Base-by-base conservation (phyloP, 495 filamentous ascomycete species). In the Margaritispora aquatica region DNA sequence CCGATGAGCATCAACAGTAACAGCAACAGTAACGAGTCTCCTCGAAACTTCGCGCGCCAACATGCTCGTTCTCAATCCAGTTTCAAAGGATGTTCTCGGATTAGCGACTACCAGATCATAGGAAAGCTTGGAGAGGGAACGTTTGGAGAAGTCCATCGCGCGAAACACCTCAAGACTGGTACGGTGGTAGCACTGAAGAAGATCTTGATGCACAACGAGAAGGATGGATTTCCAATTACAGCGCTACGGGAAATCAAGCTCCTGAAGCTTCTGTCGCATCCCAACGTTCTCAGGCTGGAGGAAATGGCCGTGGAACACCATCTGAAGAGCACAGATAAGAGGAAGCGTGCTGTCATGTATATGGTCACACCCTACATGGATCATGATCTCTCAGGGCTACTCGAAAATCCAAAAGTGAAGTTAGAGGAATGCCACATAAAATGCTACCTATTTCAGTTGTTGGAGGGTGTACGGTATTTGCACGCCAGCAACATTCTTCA, bases 361-460 rank as follows among this genome's bases (percentile, higher is more conserved):
- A 99, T 99, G 94, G 94, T 97, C 53, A 96, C 86, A 23, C 93
- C 92, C 29, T 99, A 97, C 69, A 96, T 97, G 93, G 94, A 97
- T 66, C 94, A 99, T 69, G 94, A 99, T 69, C 80, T 99, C 5
- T 96, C 93, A 19, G 94, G 94, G 55, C 82, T 99, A 15, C 82
- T 99, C 61, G 94, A 97, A 69, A 99, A 99, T 63, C 92, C 93
- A 26, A 80, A 83, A 4, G 92, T 97, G 54, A 81, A 82, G 15
- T 90, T 99, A 60, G 88, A 84, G 9, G 84, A 91, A 66, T 82
- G 88, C 5, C 92, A 97, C 70, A 96, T 97, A 68, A 99, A 99
- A 71, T 97, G 94, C 73, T 99, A 99, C 69, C 83, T 99, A 84
- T 74, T 93, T 51, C 94, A 99, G 70, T 81, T 99, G 27, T 80